phyloP scores from a whole-genome alignment of 2,329 filamentous ascomycete genomes.

The Uncinocarpus reesii region DNA sequence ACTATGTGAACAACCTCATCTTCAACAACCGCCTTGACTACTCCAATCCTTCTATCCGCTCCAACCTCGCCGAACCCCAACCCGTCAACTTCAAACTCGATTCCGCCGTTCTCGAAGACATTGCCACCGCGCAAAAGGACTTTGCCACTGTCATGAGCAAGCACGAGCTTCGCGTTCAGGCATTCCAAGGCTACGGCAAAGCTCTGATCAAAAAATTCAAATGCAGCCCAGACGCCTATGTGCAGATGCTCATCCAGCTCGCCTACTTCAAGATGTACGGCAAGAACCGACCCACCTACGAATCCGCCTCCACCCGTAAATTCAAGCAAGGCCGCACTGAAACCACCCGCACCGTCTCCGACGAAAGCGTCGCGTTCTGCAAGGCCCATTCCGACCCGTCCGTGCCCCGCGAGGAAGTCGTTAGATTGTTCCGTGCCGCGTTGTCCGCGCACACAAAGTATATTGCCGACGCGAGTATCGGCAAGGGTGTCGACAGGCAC shows the following conservation, averaged over 20 bases:
- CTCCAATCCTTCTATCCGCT: conserved; percentile 64
- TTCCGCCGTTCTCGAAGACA: conserved; percentile 62
- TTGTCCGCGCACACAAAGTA: conserved; percentile 78
- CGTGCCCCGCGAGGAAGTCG: conserved; percentile 53
- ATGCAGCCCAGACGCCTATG: conserved; percentile 92
- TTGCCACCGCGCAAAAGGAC: conserved; percentile 66
- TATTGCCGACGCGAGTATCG: conserved; percentile 78
- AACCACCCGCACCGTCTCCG: conserved; percentile 83
- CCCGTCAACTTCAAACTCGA: conserved; percentile 69
- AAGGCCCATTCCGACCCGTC: conserved; percentile 66
- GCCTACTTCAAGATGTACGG: conserved; percentile 99
- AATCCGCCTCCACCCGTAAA: conserved; percentile 85
- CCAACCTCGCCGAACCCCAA: conserved; percentile 70
- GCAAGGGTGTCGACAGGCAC: conserved; percentile 88
- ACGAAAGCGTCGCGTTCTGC: conserved; percentile 86
- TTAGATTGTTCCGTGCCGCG: conserved; percentile 70
- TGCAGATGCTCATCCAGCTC: conserved; percentile 97
- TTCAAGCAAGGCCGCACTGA: conserved; percentile 96
- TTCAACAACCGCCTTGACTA: conserved; percentile 93
- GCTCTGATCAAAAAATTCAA: conserved; percentile 99
- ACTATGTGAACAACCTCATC: conserved; percentile 84
- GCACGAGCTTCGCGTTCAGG: conserved; percentile 86
- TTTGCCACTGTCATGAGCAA: conserved; percentile 72
- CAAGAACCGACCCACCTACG: conserved; percentile 94
- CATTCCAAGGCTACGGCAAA: conserved; percentile 96